Base-by-base conservation (phyloP, 768 basidiomycete species). In the Boletus vermiculosoides region DNA sequence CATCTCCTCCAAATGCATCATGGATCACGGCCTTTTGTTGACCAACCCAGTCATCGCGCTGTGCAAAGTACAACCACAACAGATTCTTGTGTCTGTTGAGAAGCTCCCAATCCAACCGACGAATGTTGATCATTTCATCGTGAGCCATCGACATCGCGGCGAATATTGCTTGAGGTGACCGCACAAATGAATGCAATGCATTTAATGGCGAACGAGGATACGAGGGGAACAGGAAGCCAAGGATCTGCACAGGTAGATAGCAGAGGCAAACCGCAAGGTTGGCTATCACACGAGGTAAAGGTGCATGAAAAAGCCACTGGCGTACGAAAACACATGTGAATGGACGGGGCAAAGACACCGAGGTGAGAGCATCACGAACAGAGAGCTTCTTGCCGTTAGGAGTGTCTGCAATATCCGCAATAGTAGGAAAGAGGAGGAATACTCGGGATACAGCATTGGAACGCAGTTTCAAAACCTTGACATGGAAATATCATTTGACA, bases 351-450 rank as follows among this genome's bases (percentile, higher is more conserved):
- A 9, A 36, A 34, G 13, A n/a, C 11, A 22, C 28, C 8, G 25
- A 18, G 20, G 13, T 37, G 40, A 36, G 22, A 22, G 28, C 25
- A 23, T 30, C 42, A 76, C 85, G 64, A 62, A 88, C 87, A 47
- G 79, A 82, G 25, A 91, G 69, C 20, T 59, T 71, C 37, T 71
- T 74, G 2, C 88, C 90, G 61, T 88, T 88, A 3, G 87, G 87
- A 0, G 87, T 86, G 15, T 73, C 63, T 3, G 74, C 79, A 28
- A 94, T 86, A 65, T 85, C 73, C 3, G 80, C 79, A 34, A 91
- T 74, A 0, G 89, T 83, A 0, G 90, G 91, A 70, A 87, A 90
- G 9, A 94, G 75, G 52, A 91, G 66, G 59, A 88, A 85, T 2
- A 76, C 72, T 5, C 76, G 75, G 13, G 74, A 56, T 18, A 84